phyloP scores from a whole-genome alignment of 1,284 basidiomycete species.

The Thecaphora thlaspeos region DNA sequence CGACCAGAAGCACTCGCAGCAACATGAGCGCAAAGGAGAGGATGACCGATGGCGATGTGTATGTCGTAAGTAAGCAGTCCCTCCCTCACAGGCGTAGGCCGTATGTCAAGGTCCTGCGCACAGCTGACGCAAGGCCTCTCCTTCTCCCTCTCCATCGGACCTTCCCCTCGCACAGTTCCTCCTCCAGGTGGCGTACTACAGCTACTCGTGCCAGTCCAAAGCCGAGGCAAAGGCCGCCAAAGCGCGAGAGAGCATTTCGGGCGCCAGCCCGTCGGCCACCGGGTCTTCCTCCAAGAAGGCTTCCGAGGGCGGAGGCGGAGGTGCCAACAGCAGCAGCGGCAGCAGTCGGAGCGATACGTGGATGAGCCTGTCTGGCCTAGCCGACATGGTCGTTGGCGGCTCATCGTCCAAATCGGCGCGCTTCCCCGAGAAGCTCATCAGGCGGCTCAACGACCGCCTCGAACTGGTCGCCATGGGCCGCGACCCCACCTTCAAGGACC shows the following conservation, averaged over 20 bases:
- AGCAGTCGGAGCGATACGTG: constrained; percentile 35
- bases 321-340: too few species aligned
- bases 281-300: constrained; percentile 14
- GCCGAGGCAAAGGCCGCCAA: constrained; percentile 25
- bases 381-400: constrained; percentile 41
- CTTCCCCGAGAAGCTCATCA: constrained; percentile 55
- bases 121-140: too few species aligned
- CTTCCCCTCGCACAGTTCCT: constrained; percentile 14
- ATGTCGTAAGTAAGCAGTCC: constrained; percentile 16
- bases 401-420: constrained; percentile 31
- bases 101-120: too few species aligned
- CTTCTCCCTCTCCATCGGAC: too few species aligned
- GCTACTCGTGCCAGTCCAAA: constrained; percentile 16
- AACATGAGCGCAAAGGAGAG: constrained; percentile 18
- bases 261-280: constrained; percentile 2
- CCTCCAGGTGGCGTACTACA: constrained; percentile 48
- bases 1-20: constrained; percentile 42
- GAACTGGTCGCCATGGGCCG: constrained; percentile 53
- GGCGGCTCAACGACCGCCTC: constrained; percentile 47
- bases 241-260: constrained; percentile 13
- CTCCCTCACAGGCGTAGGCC: too few species aligned
- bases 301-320: constrained; percentile 9
- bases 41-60: constrained; percentile 54
- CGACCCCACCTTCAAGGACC: constrained; percentile 45
- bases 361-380: constrained; percentile 43